phyloP scores from a whole-genome alignment of 495 filamentous ascomycete genomes.

The Hypoxylon fragiforme region DNA sequence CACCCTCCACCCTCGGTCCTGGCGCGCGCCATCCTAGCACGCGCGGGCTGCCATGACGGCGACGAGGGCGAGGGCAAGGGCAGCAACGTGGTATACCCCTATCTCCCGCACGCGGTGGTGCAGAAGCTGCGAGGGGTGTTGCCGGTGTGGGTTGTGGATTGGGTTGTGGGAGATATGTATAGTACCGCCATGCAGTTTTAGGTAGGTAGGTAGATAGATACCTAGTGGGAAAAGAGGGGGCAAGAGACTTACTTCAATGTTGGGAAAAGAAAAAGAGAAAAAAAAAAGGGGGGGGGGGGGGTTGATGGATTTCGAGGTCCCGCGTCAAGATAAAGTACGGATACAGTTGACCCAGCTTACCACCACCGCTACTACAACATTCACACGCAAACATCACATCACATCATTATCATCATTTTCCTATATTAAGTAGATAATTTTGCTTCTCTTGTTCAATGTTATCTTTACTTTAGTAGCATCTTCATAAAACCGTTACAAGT shows the following conservation, averaged over 20 bases:
- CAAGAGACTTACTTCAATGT: no score
- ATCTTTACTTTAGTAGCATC: conserved; percentile 17
- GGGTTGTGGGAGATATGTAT: not conserved
- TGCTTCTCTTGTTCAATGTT: conserved; percentile 12
- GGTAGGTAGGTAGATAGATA: not conserved
- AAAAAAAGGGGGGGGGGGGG: no score
- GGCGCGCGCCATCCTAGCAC: conserved; percentile 32
- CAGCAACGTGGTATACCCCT: conserved; percentile 28
- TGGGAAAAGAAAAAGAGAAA: not conserved
- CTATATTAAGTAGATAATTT: no score
- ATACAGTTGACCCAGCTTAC: no score
- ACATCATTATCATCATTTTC: no score
- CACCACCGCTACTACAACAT: no score
- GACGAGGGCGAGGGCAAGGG: not conserved
- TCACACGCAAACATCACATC: no score
- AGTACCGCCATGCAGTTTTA: no score
- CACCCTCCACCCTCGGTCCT: conserved; percentile 27
- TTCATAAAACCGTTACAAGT: conserved; percentile 36
- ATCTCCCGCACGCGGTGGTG: conserved; percentile 36
- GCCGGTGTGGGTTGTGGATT: not conserved
- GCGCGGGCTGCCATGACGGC: conserved; percentile 32
- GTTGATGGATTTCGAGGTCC: no score
- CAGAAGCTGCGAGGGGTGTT: conserved; percentile 1
- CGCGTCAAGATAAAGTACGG: no score
- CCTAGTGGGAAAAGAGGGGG: no score